Evolutionary conservation across 257 asterid species (phyloP).

Genomic region (Penstemon davidsonii): DNA sequence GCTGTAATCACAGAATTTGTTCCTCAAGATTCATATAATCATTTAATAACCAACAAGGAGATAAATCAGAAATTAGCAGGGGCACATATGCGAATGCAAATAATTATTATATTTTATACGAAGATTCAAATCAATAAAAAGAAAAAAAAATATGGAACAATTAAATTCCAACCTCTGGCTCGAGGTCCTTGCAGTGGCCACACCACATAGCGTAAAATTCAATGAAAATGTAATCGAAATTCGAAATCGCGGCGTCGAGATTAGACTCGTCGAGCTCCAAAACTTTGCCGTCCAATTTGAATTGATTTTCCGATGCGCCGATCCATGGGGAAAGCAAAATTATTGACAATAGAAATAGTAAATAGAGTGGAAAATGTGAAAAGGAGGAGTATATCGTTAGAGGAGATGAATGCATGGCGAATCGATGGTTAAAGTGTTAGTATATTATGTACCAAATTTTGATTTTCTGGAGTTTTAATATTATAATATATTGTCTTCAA

Average conservation of each 20-base stretch:
- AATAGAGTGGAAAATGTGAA: conserved; percentile 8
- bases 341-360: conserved; percentile 13
- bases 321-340: conserved; percentile 30
- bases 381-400: conserved; percentile 27
- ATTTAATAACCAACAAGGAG: no score
- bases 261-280: conserved; percentile 78
- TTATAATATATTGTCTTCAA: background rate
- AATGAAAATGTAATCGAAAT: conserved; percentile 73
- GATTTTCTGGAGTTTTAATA: conserved; percentile 9
- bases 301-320: conserved; percentile 45
- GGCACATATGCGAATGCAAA: no score
- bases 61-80: no score
- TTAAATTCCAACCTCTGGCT: conserved; percentile 70
- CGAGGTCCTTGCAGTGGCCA: conserved; percentile 92
- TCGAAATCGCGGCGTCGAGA: conserved; percentile 79
- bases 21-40: no score
- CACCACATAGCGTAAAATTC: conserved; percentile 98
- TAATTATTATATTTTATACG: no score
- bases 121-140: background rate
- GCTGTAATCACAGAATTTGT: no score
- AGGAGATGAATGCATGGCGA: conserved; percentile 33
- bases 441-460: background rate
- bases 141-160: background rate
- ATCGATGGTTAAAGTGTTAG: background rate
- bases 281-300: conserved; percentile 73